Conservation (phyloP, 768 basidiomycete species). For the Cyclocybe cylindracea region DNA sequence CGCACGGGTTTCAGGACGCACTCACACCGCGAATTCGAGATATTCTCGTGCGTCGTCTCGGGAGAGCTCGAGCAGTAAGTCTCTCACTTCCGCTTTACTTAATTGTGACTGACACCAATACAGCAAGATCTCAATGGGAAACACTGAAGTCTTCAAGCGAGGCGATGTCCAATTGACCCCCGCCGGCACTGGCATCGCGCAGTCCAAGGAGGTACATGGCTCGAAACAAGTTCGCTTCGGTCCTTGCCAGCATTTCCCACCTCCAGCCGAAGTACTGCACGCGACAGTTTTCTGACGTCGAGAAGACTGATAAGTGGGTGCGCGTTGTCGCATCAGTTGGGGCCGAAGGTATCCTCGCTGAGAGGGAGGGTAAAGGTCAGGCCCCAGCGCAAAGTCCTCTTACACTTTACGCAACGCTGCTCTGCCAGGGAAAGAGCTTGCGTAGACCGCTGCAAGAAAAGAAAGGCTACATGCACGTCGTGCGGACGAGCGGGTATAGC, state of each 20-base stretch:
- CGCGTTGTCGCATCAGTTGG: slow-evolving; percentile 76
- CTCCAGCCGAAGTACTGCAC: slow-evolving; percentile 88
- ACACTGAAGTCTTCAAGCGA: slow-evolving; percentile 83
- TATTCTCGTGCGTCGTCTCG: slow-evolving; percentile 83
- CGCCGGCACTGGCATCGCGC: slow-evolving; percentile 88
- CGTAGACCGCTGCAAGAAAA: slow-evolving; percentile 49
- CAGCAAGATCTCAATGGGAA: slow-evolving; percentile 91
- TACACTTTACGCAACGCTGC: slow-evolving; percentile 72
- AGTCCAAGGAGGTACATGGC: slow-evolving; percentile 59
- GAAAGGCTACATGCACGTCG: slow-evolving; percentile 83
- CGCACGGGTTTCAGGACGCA: slow-evolving; percentile 87
- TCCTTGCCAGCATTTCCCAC: no score
- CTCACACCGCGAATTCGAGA: slow-evolving; percentile 84
- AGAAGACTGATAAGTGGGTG: slow-evolving; percentile 75
- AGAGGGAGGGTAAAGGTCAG: slow-evolving; percentile 73
- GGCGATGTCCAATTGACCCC: slow-evolving; percentile 92
- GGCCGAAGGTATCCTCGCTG: slow-evolving; percentile 53
- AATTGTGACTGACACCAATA: background rate
- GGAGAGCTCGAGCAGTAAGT: slow-evolving; percentile 83
- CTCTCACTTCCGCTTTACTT: background rate
- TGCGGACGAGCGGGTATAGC: slow-evolving; percentile 86
- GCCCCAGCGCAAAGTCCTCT: slow-evolving; percentile 76
- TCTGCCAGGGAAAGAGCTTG: slow-evolving; percentile 56
- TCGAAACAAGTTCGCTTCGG: slow-evolving; percentile 35
- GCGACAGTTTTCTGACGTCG: slow-evolving; percentile 78